Evolutionary conservation across 306 rosid species (phyloP).

Genomic region (Cucurbita pepo): DNA sequence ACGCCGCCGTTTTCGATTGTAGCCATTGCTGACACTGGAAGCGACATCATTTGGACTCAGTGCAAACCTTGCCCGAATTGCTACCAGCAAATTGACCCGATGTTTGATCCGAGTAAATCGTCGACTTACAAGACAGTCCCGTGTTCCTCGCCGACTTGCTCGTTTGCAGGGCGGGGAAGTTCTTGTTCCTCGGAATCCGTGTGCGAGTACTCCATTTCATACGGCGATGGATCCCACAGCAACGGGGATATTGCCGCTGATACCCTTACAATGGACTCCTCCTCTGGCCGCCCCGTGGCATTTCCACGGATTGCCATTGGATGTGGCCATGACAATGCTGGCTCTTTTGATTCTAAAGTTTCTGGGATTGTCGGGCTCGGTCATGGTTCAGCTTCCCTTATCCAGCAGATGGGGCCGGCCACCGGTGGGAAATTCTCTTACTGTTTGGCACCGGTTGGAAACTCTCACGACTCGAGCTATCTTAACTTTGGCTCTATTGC

Average conservation of each 20-base stretch:
- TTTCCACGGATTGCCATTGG: conserved; percentile 24
- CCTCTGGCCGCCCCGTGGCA: background rate
- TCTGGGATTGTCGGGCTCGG: conserved; percentile 54
- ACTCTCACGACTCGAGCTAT: background rate
- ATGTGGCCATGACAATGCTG: conserved; percentile 20
- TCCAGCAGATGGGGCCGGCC: conserved; percentile 16
- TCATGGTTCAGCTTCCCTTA: conserved; percentile 15
- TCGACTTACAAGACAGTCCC: conserved; percentile 6
- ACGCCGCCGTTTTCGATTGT: conserved; percentile 25
- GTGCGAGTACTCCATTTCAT: conserved; percentile 6
- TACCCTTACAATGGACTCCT: conserved; percentile 24
- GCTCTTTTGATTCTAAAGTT: background rate
- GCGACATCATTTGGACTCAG: conserved; percentile 41
- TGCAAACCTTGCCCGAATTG: conserved; percentile 32
- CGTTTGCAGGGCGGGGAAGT: fast-evolving
- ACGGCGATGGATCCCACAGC: conserved; percentile 20
- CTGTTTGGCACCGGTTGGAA: conserved; percentile 19
- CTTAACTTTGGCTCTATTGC: conserved; percentile 18
- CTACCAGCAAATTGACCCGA: conserved; percentile 21
- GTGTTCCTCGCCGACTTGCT: conserved; percentile 9
- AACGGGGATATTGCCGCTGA: conserved; percentile 25
- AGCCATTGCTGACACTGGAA: conserved; percentile 43
- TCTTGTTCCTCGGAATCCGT: background rate
- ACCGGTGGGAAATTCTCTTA: conserved; percentile 30
- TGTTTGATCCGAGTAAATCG: conserved; percentile 29